Evolutionary conservation across 768 basidiomycete species (phyloP).

Genomic region (Cystobasidium tubakii): DNA sequence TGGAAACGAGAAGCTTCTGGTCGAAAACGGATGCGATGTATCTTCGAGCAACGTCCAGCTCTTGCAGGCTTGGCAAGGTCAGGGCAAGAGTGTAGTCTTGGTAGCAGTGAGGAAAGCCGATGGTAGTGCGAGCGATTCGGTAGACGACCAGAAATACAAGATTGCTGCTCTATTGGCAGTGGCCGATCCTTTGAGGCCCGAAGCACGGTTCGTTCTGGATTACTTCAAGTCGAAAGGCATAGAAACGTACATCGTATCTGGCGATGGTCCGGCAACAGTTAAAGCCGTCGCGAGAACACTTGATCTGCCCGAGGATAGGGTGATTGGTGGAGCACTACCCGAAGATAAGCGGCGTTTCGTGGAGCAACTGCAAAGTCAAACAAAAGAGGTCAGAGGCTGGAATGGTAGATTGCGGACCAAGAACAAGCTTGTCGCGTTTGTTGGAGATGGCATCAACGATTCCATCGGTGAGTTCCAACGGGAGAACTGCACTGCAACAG

Average conservation of each 20-base stretch:
- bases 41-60: not conserved
- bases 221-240: slow-evolving; percentile 57
- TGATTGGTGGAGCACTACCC: slow-evolving; percentile 75
- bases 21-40: not conserved
- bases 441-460: slow-evolving; percentile 63
- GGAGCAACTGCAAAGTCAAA: slow-evolving; percentile 39
- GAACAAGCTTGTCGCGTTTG: slow-evolving; percentile 55
- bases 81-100: slow-evolving; percentile 67
- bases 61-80: slow-evolving; percentile 55
- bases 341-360: slow-evolving; percentile 62
- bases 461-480: slow-evolving; percentile 53
- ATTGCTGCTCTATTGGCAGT: slow-evolving; percentile 60
- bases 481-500: not conserved
- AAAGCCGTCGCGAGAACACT: slow-evolving; percentile 63
- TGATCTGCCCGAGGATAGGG: slow-evolving; percentile 62
- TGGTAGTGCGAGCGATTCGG: slow-evolving; percentile 40
- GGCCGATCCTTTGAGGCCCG: slow-evolving; percentile 60
- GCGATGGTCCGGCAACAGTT: slow-evolving; percentile 68
- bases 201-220: slow-evolving; percentile 59
- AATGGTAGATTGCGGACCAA: slow-evolving; percentile 32
- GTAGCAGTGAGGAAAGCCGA: slow-evolving; percentile 51
- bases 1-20: slow-evolving; percentile 18
- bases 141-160: slow-evolving; percentile 45
- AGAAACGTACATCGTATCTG: slow-evolving; percentile 72
- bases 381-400: not conserved